These are phyloP conservation scores for Aspergillus avenaceus DNA, from an alignment of 495 filamentous ascomycete genomes.

Conservation along the genomic window DNA sequence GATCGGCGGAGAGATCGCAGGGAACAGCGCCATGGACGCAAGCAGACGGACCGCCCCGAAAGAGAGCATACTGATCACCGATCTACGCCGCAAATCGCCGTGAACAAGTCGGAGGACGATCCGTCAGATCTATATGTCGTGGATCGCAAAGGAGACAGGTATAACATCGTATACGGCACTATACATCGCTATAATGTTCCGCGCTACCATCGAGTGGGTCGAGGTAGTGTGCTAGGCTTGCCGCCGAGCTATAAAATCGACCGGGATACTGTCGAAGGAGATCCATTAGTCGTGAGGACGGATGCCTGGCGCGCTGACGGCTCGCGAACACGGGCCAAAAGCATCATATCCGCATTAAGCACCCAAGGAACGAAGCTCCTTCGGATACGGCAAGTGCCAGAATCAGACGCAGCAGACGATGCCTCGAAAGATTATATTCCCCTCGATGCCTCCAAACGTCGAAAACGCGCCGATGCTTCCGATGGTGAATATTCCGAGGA, in stretches of 20 bases:
- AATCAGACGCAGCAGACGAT: slow-evolving; percentile 21
- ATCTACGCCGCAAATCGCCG: slow-evolving; percentile 4
- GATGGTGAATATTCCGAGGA: slow-evolving; percentile 33
- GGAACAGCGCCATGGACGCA: slow-evolving; percentile 6
- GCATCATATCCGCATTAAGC: slow-evolving; percentile 13
- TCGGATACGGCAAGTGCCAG: slow-evolving; percentile 18
- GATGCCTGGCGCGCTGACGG: slow-evolving; percentile 20
- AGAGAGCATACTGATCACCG: slow-evolving; percentile 3
- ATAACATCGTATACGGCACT: slow-evolving; percentile 58
- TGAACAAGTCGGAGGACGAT: slow-evolving; percentile 16
- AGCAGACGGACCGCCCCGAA: background rate
- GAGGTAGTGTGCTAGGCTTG: slow-evolving; percentile 56
- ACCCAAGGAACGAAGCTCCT: slow-evolving; percentile 18
- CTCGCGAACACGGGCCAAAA: slow-evolving; percentile 20
- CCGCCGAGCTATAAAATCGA: slow-evolving; percentile 47
- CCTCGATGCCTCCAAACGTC: slow-evolving; percentile 25
- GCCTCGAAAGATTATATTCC: slow-evolving; percentile 41
- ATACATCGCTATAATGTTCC: slow-evolving; percentile 59
- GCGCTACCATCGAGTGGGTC: slow-evolving; percentile 53
- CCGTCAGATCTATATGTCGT: slow-evolving; percentile 33
- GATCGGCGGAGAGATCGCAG: slow-evolving; percentile 18
- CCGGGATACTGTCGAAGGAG: slow-evolving; percentile 41
- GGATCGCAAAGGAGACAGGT: slow-evolving; percentile 58
- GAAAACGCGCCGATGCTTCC: slow-evolving; percentile 13
- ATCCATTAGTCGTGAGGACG: slow-evolving; percentile 39